These are phyloP conservation scores for Dichomitus squalens DNA, from an alignment of 1,284 basidiomycete genomes.

Conservation along the genomic window DNA sequence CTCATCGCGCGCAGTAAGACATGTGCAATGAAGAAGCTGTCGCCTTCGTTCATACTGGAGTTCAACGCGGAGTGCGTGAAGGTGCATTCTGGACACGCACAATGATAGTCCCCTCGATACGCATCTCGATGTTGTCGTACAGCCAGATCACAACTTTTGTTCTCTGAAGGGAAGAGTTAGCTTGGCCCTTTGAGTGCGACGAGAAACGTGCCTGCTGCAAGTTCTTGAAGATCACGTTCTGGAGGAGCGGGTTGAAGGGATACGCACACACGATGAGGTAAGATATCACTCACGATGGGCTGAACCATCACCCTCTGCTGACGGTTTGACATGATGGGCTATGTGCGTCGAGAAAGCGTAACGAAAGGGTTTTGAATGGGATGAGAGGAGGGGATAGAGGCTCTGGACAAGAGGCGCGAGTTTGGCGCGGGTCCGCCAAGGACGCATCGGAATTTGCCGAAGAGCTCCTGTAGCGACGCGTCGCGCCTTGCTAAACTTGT, in stretches of 20 bases:
- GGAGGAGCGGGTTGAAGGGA: conserved; percentile 14
- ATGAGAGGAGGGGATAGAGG: conserved; percentile 5
- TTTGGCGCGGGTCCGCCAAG: conserved; percentile 15
- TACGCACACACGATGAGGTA: conserved; percentile 12
- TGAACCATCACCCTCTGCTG: conserved; percentile 97
- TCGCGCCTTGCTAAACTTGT: conserved; percentile 27
- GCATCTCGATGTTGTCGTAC: conserved; percentile 96
- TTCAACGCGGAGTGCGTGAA: conserved; percentile 34
- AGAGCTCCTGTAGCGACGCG: conserved; percentile 32
- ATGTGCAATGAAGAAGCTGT: conserved; percentile 22
- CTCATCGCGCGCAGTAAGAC: conserved; percentile 20
- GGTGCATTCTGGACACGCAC: conserved; percentile 55
- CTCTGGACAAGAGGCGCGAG: background rate
- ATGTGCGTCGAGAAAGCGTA: conserved; percentile 24
- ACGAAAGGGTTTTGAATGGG: conserved; percentile 13
- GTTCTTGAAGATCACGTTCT: conserved; percentile 99
- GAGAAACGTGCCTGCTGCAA: conserved; percentile 71
- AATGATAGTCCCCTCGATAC: conserved; percentile 96
- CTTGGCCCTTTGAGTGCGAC: conserved; percentile 3
- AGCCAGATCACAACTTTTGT: conserved; percentile 92
- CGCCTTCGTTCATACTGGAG: conserved; percentile 30
- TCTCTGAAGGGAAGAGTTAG: conserved; percentile 52
- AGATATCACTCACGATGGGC: conserved; percentile 77
- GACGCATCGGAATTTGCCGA: conserved; percentile 26
- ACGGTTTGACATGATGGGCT: conserved; percentile 80